These are phyloP conservation scores for Herpetomonas tarakana DNA, from an alignment of 208 protist genomes.

Conservation along the genomic window DNA sequence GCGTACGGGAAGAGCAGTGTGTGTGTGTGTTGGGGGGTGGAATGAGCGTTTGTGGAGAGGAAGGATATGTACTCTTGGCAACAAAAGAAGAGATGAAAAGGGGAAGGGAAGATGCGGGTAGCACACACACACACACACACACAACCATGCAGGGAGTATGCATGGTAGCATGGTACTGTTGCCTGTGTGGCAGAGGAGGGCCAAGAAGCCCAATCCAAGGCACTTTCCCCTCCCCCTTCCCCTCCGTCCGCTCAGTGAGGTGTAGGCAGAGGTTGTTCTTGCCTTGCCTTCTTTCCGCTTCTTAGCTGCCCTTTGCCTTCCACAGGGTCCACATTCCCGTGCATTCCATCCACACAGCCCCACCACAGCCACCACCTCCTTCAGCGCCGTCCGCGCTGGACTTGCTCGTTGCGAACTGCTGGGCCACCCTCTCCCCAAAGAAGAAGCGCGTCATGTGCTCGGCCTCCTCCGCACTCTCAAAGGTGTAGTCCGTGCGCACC, in stretches of 20 bases:
- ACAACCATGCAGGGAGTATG: conserved; percentile 5
- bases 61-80: background rate
- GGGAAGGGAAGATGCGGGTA: too few species aligned
- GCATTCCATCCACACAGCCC: conserved; percentile 61
- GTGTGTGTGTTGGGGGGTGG: too few species aligned
- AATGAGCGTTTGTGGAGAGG: background rate
- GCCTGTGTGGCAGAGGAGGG: too few species aligned
- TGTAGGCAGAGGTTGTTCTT: too few species aligned
- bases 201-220: too few species aligned
- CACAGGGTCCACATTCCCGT: conserved; percentile 80
- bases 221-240: too few species aligned
- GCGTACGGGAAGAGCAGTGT: too few species aligned
- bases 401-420: conserved; percentile 8
- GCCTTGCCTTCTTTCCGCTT: background rate
- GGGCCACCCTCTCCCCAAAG: conserved; percentile 36
- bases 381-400: background rate
- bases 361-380: background rate
- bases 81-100: too few species aligned
- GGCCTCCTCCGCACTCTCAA: conserved; percentile 43
- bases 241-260: too few species aligned
- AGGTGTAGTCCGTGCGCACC: conserved; percentile 84
- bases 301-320: conserved; percentile 17
- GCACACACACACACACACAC: background rate
- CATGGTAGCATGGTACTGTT: too few species aligned
- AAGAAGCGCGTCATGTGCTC: conserved; percentile 72